These are phyloP conservation scores for Sphaerostilbella broomeana DNA, from an alignment of 2,329 filamentous ascomycete species.

Conservation along the genomic window DNA sequence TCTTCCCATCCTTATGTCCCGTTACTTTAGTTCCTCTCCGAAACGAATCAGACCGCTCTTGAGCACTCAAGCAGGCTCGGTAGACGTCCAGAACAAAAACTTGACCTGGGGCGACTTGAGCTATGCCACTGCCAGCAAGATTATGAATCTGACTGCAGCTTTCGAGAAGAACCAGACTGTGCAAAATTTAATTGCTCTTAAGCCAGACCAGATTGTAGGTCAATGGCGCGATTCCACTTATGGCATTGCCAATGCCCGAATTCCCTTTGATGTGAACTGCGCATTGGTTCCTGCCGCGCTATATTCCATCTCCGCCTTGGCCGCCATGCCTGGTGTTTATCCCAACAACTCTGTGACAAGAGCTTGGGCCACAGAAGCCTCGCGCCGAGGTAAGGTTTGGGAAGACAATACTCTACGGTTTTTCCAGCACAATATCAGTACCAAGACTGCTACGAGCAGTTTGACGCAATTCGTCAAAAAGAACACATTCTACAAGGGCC, in stretches of 20 bases:
- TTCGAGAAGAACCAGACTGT: constrained; percentile 47
- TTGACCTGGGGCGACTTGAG: constrained; percentile 48
- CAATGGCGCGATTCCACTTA: constrained; percentile 58
- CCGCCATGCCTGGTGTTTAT: constrained; percentile 42
- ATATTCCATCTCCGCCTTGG: constrained; percentile 48
- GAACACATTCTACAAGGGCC: constrained; percentile 36
- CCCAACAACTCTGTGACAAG: constrained; percentile 29
- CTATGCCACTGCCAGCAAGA: constrained; percentile 47
- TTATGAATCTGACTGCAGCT: constrained; percentile 48
- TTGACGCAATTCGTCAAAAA: constrained; percentile 41
- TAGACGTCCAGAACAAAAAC: constrained; percentile 44
- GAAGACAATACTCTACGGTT: constrained; percentile 54
- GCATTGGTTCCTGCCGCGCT: constrained; percentile 56
- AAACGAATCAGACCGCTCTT: constrained; percentile 5
- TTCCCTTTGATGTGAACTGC: constrained; percentile 61
- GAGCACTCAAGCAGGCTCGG: constrained; percentile 28
- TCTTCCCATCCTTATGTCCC: constrained; percentile 50
- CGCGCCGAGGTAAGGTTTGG: constrained; percentile 51
- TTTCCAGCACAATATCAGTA: constrained; percentile 42
- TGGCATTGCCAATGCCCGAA: constrained; percentile 53
- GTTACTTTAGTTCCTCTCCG: constrained; percentile 43
- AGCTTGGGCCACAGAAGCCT: constrained; percentile 40
- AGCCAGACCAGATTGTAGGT: constrained; percentile 47
- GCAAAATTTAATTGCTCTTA: constrained; percentile 53
- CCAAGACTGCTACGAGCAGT: constrained; percentile 36